Percentiles rank a stretch among this genome's conserved stretches.
phyloP scores from a whole-genome alignment of 352 stramenopile species.

The Blastocystis sp. region DNA sequence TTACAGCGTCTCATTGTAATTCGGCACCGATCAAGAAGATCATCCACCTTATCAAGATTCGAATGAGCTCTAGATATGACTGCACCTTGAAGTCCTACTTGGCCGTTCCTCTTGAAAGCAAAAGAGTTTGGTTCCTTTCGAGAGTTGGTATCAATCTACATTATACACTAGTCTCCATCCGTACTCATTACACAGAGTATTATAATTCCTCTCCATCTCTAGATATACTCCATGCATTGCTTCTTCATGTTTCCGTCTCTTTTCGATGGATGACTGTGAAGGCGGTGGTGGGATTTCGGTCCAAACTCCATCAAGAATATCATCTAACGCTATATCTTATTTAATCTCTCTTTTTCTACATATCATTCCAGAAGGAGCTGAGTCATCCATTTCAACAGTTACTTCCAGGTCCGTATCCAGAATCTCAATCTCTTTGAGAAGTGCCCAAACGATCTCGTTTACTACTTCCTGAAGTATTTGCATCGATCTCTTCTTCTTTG shows the following conservation, averaged over 20 bases:
- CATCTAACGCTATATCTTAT: background rate
- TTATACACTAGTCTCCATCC: background rate
- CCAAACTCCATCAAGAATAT: background rate
- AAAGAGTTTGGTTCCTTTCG: background rate
- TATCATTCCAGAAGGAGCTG: background rate
- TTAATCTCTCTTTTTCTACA: background rate
- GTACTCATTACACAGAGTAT: background rate
- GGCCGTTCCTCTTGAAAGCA: background rate
- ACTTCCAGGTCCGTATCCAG: constrained; percentile 28
- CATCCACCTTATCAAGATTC: constrained; percentile 48
- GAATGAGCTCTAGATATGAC: constrained; percentile 5
- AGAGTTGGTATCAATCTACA: constrained; percentile 36
- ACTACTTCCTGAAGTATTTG: background rate
- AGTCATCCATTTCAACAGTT: background rate
- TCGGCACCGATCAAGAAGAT: constrained; percentile 9
- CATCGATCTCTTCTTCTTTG: constrained; percentile 25
- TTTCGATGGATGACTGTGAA: background rate
- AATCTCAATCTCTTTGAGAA: constrained; percentile 32
- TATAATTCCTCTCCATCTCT: background rate
- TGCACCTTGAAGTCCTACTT: background rate
- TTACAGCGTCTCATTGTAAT: constrained; percentile 23
- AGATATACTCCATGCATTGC: background rate
- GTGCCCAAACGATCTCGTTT: constrained; percentile 12
- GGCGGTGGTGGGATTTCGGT: background rate
- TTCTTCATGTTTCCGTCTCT: background rate